Conservation (phyloP, 495 filamentous ascomycete species). For the Chaetomium fimeti region DNA sequence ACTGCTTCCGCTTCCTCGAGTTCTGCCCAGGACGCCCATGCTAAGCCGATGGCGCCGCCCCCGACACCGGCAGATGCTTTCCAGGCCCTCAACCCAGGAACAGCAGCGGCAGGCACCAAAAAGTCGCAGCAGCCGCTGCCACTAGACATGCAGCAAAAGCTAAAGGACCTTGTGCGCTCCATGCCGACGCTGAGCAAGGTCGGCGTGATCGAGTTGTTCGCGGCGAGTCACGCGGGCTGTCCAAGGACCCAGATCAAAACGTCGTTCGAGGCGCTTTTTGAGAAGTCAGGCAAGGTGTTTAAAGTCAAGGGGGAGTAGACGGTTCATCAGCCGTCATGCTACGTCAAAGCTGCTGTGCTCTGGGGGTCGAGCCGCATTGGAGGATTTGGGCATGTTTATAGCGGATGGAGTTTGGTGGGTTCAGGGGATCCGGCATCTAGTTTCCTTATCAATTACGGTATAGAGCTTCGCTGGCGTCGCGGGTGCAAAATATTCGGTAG, state of each 20-base stretch:
- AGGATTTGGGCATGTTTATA: neutral
- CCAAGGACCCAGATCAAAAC: conserved; percentile 29
- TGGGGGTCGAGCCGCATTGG: neutral
- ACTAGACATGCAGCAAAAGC: conserved; percentile 25
- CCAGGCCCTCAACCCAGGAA: conserved; percentile 22
- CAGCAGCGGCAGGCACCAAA: conserved; percentile 18
- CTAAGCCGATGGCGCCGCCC: conserved; percentile 18
- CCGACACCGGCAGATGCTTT: conserved; percentile 29
- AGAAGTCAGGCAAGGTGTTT: conserved; percentile 26
- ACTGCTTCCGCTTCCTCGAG: neutral
- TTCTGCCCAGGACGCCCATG: conserved; percentile 2
- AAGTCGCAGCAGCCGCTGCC: conserved; percentile 27
- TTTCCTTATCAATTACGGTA: neutral
- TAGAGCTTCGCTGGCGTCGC: neutral
- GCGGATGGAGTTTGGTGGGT: conserved; percentile 1
- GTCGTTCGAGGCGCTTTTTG: conserved; percentile 31
- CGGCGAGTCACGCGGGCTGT: conserved; percentile 21
- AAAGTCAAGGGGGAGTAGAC: conserved; percentile 29
- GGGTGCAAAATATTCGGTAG: neutral
- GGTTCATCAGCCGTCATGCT: neutral
- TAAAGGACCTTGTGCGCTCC: conserved; percentile 28
- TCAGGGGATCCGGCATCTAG: too few relatives aligned
- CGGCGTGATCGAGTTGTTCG: conserved; percentile 35
- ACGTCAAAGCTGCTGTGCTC: neutral
- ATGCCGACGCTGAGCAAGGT: conserved; percentile 34